Evolutionary conservation across 2,329 filamentous ascomycete genomes (phyloP).

Genomic region (Purpureocillium takamizusanense): DNA sequence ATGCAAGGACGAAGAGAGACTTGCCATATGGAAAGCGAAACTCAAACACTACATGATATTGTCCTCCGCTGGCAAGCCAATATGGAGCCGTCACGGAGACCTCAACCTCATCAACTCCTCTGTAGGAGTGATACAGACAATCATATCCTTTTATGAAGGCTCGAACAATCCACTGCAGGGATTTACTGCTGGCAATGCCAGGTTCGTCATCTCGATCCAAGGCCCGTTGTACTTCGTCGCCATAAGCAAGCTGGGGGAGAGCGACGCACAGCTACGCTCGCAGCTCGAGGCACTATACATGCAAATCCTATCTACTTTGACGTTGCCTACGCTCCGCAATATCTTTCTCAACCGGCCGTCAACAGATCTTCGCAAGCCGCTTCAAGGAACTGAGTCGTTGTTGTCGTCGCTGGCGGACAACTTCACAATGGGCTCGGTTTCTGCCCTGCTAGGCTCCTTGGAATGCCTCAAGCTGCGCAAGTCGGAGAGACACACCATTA

Average conservation of each 20-base stretch:
- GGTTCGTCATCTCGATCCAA: conserved; percentile 78
- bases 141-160: conserved; percentile 92
- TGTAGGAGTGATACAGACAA: conserved; percentile 91
- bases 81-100: conserved; percentile 92
- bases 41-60: conserved; percentile 96
- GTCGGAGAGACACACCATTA: conserved; percentile 75
- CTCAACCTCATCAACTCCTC: conserved; percentile 84
- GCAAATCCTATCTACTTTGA: conserved; percentile 94
- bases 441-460: conserved; percentile 76
- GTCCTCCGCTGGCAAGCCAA: conserved; percentile 91
- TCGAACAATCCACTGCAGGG: conserved; percentile 67
- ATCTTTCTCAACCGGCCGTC: conserved; percentile 87
- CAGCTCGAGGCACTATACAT: conserved; percentile 95
- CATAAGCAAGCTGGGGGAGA: conserved; percentile 87
- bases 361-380: conserved; percentile 81
- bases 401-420: conserved; percentile 88
- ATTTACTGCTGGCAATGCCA: conserved; percentile 78
- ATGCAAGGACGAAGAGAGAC: conserved; percentile 45
- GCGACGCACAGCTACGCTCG: conserved; percentile 73
- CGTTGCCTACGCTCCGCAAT: conserved; percentile 73
- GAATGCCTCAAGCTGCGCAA: conserved; percentile 93
- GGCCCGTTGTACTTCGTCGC: conserved; percentile 89
- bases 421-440: conserved; percentile 87
- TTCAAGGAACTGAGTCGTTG: conserved; percentile 85
- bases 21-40: conserved; percentile 79